Base-by-base conservation (phyloP, 495 filamentous ascomycete genomes). In the Acidomyces sp. region DNA sequence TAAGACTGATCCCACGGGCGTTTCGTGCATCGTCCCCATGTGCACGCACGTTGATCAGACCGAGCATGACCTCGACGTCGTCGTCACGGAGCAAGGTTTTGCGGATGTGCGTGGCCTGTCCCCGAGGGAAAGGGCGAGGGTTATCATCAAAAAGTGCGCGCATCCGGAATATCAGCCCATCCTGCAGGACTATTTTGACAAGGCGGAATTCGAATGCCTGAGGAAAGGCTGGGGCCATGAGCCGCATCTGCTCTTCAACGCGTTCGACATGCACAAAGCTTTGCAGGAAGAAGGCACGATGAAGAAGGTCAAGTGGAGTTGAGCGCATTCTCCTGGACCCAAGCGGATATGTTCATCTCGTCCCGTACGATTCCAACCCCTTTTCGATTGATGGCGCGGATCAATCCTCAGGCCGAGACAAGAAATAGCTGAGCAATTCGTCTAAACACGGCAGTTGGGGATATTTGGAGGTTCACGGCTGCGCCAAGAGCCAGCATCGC, bases 11-110 rank as follows among this genome's bases (percentile, higher is more conserved):
- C 82, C 84, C 12, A 75, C 75, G 39, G 85, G 85, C 53, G 72
- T 93, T 35, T 75, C 68, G 55, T 90, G 84, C 64, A 88, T 93
- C 50, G 84, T 93, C 23, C 83, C 85, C 34, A 86, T 92, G 81
- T 84, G 80, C 60, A 92, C 85, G 5, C 85, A 93, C 65, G 68
- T 93, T 48, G 85, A 93, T 62, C 85, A 90, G 70, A 92, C 85
- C 0, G 85, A 92, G 66, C 85, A 92, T 60, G 85, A 81, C 58
- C 70, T 93, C 28, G 85, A 93, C 49, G 75, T 92, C 12, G 60
- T 92, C 37, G 85, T 93, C 6, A 93, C 85, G 2, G 85, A 93
- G 63, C 75, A 80, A 52, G 85, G 85, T 53, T 71, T 88, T 1
- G 85, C 85, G 25, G 85, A 93, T 58, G 84, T 93, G 7, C 72